phyloP scores from a whole-genome alignment of 2,329 filamentous ascomycete species.

The Ascochyta lentis region DNA sequence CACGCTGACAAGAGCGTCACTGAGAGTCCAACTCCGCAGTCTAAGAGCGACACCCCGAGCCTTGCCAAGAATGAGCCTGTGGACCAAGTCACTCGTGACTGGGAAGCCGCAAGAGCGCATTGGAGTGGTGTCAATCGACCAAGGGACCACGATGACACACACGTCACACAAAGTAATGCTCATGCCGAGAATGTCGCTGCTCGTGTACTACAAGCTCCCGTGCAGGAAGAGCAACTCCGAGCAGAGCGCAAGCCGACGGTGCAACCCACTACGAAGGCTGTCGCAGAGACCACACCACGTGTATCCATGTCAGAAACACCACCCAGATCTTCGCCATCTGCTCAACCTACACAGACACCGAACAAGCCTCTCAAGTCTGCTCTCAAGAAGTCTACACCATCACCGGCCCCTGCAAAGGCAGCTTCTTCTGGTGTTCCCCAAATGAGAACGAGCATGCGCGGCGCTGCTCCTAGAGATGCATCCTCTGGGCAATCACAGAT shows the following conservation, averaged over 20 bases:
- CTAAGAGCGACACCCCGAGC: slow-evolving; percentile 13
- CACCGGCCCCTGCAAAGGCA: slow-evolving; percentile 22
- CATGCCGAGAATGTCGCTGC: slow-evolving; percentile 11
- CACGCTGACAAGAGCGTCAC: slow-evolving; percentile 29
- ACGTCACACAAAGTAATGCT: not conserved
- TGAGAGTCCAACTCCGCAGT: slow-evolving; percentile 23
- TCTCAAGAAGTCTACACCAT: slow-evolving; percentile 49
- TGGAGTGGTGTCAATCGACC: slow-evolving; percentile 72
- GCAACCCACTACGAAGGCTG: not conserved
- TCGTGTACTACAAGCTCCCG: slow-evolving; percentile 22
- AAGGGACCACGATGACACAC: slow-evolving; percentile 57
- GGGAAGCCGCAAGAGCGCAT: slow-evolving; percentile 72
- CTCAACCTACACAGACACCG: slow-evolving; percentile 25
- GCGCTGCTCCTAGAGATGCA: slow-evolving; percentile 9
- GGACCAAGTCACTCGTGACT: slow-evolving; percentile 56
- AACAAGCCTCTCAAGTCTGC: slow-evolving; percentile 49
- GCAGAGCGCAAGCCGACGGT: slow-evolving; percentile 6
- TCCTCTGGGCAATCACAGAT: slow-evolving; percentile 31
- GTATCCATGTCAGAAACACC: slow-evolving; percentile 11
- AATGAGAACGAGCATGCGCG: slow-evolving; percentile 49
- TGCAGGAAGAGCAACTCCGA: slow-evolving; percentile 10
- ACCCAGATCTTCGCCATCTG: slow-evolving; percentile 3
- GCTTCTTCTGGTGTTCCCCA: slow-evolving; percentile 29
- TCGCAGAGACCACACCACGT: not conserved
- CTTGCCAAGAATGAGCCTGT: slow-evolving; percentile 13